Base-by-base conservation (phyloP, 371 early-diverging fungal species). In the Mortierella sp. region DNA sequence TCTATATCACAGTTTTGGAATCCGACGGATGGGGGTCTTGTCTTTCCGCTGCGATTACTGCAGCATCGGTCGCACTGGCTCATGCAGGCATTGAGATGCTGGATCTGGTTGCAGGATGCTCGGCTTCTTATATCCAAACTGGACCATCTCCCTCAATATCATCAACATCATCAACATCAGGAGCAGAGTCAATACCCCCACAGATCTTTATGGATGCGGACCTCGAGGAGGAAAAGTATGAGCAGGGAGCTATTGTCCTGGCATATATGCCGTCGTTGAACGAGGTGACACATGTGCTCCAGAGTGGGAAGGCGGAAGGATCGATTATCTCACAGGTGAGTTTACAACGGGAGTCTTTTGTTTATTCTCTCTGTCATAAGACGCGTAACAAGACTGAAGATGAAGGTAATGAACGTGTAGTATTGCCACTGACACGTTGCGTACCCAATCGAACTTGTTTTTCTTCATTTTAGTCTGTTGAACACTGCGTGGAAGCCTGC, bases 81-180 rank as follows among this genome's bases (percentile, higher is more conserved):
- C 95, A 97, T 76, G 97, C 97, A 2, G 97, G 96, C 21, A 95
- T 98, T 46, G 96, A 97, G 76, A 93, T 97, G 94, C 72, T 89
- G 60, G 98, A 98, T 81, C 83, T 89, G 28, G 96, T 97, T 21
- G 90, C 92, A 0, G 96, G 93, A 6, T 89, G 88, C 58, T 89
- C 95, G n/a, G 89, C 88, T 15, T 61, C 76, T 2, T 75, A 75
- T 60, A 56, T 75, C 30, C 51, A 49, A 5, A 63, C 91, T 84
- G 83, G 60, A 81, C 64, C 64, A 32, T 6, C n/a, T 14, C 41
- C 19, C 21, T 39, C 46, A 21, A 31, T 26, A 15, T 26, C 50
- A 6, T 56, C 66, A 57, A 64, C 73, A 50, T 50, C 62, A 26
- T 5, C 21, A 44, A n/a, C 56, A 57, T 23, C 46, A 56, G 11